Evolutionary conservation across 352 stramenopile genomes (phyloP).

Genomic region (Globisporangium splendens): DNA sequence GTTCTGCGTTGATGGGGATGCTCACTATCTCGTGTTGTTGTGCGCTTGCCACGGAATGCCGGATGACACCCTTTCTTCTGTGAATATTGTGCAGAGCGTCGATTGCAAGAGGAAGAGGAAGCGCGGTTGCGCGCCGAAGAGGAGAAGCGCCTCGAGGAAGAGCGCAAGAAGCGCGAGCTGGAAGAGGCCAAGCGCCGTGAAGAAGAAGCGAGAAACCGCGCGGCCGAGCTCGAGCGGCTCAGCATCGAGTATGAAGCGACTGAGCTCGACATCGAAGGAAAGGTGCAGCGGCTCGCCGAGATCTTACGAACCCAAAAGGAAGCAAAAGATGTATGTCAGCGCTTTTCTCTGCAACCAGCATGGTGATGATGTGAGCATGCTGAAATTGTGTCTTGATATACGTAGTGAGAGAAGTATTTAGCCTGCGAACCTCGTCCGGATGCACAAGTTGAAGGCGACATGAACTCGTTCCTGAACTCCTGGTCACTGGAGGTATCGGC

Average conservation of each 20-base stretch:
- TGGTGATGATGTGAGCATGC: not conserved
- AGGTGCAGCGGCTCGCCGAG: conserved; percentile 51
- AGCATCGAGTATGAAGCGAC: conserved; percentile 44
- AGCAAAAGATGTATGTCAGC: conserved; percentile 41
- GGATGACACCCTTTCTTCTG: not conserved
- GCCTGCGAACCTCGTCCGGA: conserved; percentile 67
- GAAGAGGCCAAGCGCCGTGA: conserved; percentile 58
- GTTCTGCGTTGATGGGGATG: too few species aligned
- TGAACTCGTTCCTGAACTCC: conserved; percentile 82
- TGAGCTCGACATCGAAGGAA: conserved; percentile 52
- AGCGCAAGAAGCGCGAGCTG: conserved; percentile 49
- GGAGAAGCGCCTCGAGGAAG: conserved; percentile 69
- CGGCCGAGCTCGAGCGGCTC: conserved; percentile 63
- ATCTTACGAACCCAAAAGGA: conserved; percentile 65
- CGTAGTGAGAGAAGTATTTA: conserved; percentile 71
- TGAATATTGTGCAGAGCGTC: conserved; percentile 36
- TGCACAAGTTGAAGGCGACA: conserved; percentile 64
- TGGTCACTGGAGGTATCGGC: conserved; percentile 60
- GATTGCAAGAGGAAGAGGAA: conserved; percentile 74
- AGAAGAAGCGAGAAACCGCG: conserved; percentile 58
- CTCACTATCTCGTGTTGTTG: too few species aligned
- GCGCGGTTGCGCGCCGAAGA: conserved; percentile 54
- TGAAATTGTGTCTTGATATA: not conserved
- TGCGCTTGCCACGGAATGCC: too few species aligned
- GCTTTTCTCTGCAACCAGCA: not conserved